Percentiles rank a stretch among this genome's conserved stretches.
phyloP scores from a whole-genome alignment of 257 asterid species.

The Datura wrightii region DNA sequence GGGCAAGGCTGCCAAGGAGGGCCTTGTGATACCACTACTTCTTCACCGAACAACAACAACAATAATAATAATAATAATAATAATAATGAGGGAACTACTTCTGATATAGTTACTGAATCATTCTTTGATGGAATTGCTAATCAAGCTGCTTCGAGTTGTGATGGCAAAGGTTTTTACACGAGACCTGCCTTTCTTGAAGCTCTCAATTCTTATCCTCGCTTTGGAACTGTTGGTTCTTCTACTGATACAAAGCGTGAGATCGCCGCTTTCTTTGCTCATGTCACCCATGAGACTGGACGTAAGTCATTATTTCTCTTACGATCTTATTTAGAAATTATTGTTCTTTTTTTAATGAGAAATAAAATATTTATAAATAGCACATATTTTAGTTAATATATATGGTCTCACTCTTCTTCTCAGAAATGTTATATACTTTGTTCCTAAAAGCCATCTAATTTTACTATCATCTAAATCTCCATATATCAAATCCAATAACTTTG shows the following conservation, averaged over 20 bases:
- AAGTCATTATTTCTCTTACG: constrained; percentile 23
- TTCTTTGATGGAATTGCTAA: constrained; percentile 49
- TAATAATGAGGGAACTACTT: too few species aligned
- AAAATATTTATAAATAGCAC: too few species aligned
- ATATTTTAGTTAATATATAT: too few species aligned
- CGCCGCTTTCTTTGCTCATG: constrained; percentile 61
- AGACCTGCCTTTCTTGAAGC: constrained; percentile 54
- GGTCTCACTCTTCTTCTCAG: too few species aligned
- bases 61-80: too few species aligned
- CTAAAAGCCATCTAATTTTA: too few species aligned
- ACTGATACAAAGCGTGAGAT: constrained; percentile 57
- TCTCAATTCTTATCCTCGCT: constrained; percentile 40
- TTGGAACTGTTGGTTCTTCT: constrained; percentile 43
- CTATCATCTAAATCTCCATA: too few species aligned
- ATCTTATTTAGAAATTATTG: background rate
- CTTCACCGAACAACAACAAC: too few species aligned
- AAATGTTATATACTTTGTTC: too few species aligned
- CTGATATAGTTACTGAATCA: constrained; percentile 30
- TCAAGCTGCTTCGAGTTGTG: constrained; percentile 44
- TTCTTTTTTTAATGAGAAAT: too few species aligned
- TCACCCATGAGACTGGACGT: constrained; percentile 62
- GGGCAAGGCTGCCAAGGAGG: constrained; percentile 52
- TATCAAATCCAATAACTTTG: too few species aligned
- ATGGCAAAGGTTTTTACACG: constrained; percentile 53
- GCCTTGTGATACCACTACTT: constrained; percentile 33